A percentile compares a stretch with the other conserved stretches of the same genome.
Conservation (phyloP, 768 basidiomycete genomes). For the Fomitopsis pulvina region DNA sequence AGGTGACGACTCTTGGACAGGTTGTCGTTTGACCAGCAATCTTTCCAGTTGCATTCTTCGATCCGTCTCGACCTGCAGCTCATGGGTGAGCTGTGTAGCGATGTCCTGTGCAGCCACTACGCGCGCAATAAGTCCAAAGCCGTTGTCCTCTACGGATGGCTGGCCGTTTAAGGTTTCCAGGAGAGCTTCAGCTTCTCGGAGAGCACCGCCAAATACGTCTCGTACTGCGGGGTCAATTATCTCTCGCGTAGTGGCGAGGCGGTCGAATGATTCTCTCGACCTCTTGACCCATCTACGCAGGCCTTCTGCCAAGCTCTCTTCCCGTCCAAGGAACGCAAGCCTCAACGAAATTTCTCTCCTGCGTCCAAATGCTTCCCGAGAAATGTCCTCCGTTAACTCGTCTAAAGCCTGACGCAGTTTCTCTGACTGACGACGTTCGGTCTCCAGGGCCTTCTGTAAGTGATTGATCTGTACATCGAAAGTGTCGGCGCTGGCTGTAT, state of each 20-base stretch:
- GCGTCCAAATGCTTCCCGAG: conserved; percentile 66
- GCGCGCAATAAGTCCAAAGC: conserved; percentile 51
- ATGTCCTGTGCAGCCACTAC: conserved; percentile 42
- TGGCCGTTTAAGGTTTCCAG: conserved; percentile 29
- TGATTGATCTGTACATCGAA: conserved; percentile 43
- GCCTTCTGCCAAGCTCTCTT: conserved; percentile 51
- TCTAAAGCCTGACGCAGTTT: conserved; percentile 58
- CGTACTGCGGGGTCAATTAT: conserved; percentile 11
- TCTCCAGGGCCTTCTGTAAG: conserved; percentile 36
- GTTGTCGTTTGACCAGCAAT: conserved; percentile 15
- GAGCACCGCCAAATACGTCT: conserved; percentile 24
- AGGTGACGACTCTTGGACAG: too few relatives aligned
- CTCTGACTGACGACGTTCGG: conserved; percentile 36
- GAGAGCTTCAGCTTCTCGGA: conserved; percentile 30
- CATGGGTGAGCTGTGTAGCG: conserved; percentile 45
- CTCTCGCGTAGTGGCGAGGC: conserved; percentile 5
- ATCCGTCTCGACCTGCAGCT: conserved; percentile 51
- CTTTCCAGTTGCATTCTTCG: conserved; percentile 41
- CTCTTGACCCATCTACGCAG: conserved; percentile 51
- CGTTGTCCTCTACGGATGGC: conserved; percentile 25
- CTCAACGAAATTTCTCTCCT: conserved; percentile 63
- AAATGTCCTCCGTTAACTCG: conserved; percentile 62
- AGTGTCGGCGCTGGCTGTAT: conserved; percentile 54
- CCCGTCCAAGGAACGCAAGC: conserved; percentile 55
- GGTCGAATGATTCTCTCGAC: conserved; percentile 35